These are phyloP conservation scores for Tritrichomonas musculus DNA, from an alignment of 208 protist species.

Conservation along the genomic window DNA sequence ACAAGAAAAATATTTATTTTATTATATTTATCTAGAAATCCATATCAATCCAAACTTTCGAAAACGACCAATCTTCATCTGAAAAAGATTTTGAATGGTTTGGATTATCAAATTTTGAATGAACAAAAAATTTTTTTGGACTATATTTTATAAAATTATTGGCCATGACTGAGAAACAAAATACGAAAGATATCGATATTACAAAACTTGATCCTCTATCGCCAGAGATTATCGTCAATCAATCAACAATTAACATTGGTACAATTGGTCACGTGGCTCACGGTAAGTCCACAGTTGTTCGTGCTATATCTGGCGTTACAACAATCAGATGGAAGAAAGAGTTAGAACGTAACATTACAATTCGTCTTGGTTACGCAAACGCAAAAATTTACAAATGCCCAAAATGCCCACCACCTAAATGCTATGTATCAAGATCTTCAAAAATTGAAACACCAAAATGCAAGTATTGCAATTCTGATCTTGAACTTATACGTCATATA, in stretches of 20 bases:
- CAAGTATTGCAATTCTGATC: not conserved
- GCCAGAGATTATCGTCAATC: constrained; percentile 90
- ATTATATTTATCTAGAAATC: no score
- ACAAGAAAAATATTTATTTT: no score
- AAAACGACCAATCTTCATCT: no score
- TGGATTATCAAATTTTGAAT: no score
- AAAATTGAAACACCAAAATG: constrained; percentile 37
- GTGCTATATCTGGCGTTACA: constrained; percentile 84
- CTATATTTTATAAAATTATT: no score
- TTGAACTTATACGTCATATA: constrained; percentile 68
- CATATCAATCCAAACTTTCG: no score
- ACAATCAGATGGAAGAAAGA: constrained; percentile 97
- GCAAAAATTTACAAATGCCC: constrained; percentile 88
- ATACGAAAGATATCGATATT: constrained; percentile 45
- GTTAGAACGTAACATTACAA: constrained; percentile 97
- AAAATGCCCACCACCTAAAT: not conserved
- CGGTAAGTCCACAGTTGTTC: constrained; percentile 98
- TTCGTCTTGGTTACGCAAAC: constrained; percentile 99
- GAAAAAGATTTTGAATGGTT: no score
- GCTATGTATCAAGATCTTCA: constrained; percentile 40
- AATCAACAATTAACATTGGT: constrained; percentile 99
- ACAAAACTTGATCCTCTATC: constrained; percentile 74
- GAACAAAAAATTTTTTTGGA: no score
- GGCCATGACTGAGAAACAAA: no score
- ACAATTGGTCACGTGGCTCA: constrained; percentile 99